Percentiles rank a stretch among this genome's conserved stretches.
Conservation (phyloP, 2,329 filamentous ascomycete species). For the Neonectria hederae region DNA sequence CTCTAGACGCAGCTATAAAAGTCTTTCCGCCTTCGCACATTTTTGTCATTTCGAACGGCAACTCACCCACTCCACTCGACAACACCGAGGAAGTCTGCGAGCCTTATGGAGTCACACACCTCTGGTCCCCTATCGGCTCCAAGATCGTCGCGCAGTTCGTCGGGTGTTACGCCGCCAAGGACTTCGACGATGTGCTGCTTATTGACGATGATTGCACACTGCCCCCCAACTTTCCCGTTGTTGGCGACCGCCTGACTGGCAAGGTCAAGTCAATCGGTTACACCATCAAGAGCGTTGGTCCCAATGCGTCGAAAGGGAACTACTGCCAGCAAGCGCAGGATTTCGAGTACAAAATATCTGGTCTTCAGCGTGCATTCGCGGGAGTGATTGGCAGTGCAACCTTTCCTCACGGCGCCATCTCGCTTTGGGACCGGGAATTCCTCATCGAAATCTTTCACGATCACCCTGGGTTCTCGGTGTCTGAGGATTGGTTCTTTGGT, state of each 20-base stretch:
- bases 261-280: slow-evolving; percentile 27
- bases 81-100: slow-evolving; percentile 21
- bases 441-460: slow-evolving; percentile 22
- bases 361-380: slow-evolving; percentile 11
- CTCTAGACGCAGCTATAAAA: slow-evolving; percentile 15
- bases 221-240: slow-evolving; percentile 19
- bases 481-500: slow-evolving; percentile 26
- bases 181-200: slow-evolving; percentile 20
- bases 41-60: slow-evolving; percentile 28
- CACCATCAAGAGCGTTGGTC: slow-evolving; percentile 26
- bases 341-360: slow-evolving; percentile 28
- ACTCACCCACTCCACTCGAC: slow-evolving; percentile 21
- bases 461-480: slow-evolving; percentile 21
- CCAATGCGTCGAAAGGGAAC: slow-evolving; percentile 15
- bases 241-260: slow-evolving; percentile 6
- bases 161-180: slow-evolving; percentile 9
- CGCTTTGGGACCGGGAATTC: slow-evolving; percentile 21
- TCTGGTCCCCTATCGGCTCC: slow-evolving; percentile 24
- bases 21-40: slow-evolving; percentile 21
- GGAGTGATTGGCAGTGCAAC: slow-evolving; percentile 15
- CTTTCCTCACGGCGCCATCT: slow-evolving; percentile 24
- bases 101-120: slow-evolving; percentile 19
- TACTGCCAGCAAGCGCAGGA: slow-evolving; percentile 23
- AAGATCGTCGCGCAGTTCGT: slow-evolving; percentile 29
- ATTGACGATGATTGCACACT: slow-evolving; percentile 26